Base-by-base conservation (phyloP, 2,329 filamentous ascomycete genomes). In the Scedosporium apiospermum region DNA sequence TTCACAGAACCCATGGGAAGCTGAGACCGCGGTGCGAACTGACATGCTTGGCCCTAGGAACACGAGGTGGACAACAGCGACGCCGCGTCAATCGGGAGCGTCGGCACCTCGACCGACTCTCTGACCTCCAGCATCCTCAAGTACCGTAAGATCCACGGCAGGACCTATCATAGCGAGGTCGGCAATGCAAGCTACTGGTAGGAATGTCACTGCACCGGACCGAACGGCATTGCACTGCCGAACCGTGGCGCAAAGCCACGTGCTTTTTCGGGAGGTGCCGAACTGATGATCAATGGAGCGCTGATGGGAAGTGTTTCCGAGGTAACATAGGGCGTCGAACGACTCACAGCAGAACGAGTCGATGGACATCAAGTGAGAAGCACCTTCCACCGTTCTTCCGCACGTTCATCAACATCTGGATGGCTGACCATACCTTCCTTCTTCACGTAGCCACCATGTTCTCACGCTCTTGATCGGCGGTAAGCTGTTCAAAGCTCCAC, bases 111-210 rank as follows among this genome's bases (percentile, higher is more conserved):
- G 1, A 73, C 71, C 0, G 67, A 68, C 1, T 74, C 72, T 14
- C 65, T 75, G 2, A 67, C 69, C 2, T 69, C 70, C 3, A 73
- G 70, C 64, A 70, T 74, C 58, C 66, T 68, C 12, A 63, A 69
- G 41, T 72, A 71, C 44, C 68, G 69, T 49, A 65, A 61, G n/a
- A 64, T 73, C 16, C 65, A 73, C 6, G 67, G 69, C 21, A 66
- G 69, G 4, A 64, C 65, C 0, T 72, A 67, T 51, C 67, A 71
- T 21, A 62, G 63, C 0, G 30, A 65, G 3, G 67, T 62, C 30
- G 62, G 66, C 27, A 68, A 69, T 1, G 69, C 67, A 1, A 66
- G 68, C n/a, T 72, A 70, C 49, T 71, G 68, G 38, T 51, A 46
- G 12, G 7, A 23, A 0, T 27, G 6, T 26, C 9, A 23, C 14